These are phyloP conservation scores for Aphanomyces cochlioides DNA, from an alignment of 352 stramenopile species.

Conservation along the genomic window DNA sequence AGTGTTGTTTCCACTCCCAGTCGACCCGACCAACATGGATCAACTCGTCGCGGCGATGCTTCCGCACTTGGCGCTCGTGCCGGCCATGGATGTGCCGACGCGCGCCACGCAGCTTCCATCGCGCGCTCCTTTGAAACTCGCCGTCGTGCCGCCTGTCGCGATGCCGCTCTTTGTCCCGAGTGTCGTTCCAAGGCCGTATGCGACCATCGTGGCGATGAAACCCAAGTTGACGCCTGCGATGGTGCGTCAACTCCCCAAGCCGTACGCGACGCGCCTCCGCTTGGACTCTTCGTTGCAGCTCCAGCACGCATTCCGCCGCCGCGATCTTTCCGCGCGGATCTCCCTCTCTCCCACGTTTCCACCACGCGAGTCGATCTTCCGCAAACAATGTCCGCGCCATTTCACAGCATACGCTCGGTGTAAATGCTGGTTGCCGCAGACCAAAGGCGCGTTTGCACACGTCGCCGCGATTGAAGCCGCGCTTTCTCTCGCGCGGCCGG, in stretches of 20 bases:
- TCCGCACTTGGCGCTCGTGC: conserved; percentile 13
- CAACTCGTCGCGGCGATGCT: conserved; percentile 10
- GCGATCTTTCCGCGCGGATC: background rate
- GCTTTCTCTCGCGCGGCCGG: background rate
- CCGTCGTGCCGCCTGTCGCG: background rate
- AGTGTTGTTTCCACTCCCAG: background rate
- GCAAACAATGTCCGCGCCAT: conserved; percentile 17
- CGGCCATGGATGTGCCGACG: conserved; percentile 7
- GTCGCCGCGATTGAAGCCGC: conserved; percentile 14
- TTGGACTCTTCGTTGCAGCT: conserved; percentile 21
- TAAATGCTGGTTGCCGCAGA: conserved; percentile 4
- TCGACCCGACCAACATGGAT: background rate
- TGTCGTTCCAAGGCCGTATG: background rate
- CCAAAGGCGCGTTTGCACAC: background rate
- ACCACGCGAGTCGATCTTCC: conserved; percentile 1
- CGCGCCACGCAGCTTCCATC: background rate
- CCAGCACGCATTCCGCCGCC: background rate
- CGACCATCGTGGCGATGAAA: background rate
- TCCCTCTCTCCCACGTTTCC: background rate
- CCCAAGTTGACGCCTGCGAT: conserved; percentile 3
- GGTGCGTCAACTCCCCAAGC: conserved; percentile 10
- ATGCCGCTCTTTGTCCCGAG: conserved; percentile 16
- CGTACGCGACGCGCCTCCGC: conserved; percentile 1
- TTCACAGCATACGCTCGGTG: conserved; percentile 1
- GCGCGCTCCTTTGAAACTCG: background rate